Base-by-base conservation (phyloP, 139 green algal genomes). In the Chlorella sp. region DNA sequence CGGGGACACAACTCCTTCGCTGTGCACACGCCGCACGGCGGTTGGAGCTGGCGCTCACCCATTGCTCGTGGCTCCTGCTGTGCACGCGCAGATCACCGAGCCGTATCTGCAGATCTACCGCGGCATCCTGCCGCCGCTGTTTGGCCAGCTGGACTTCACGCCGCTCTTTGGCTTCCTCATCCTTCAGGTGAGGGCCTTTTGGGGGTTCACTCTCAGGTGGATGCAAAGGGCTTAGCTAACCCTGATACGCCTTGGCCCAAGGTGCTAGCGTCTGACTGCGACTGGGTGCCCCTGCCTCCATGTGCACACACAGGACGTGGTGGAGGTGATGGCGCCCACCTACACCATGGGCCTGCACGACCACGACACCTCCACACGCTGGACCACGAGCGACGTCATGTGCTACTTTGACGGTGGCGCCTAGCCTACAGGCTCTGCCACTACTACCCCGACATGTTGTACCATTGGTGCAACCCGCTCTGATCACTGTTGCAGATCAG, bases 71-170 rank as follows among this genome's bases (percentile, higher is more conserved):
- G 32, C 55, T 65, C 36, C n/a, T 67, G 31, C 50, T n/a, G n/a
- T 60, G 6, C 67, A 70, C 0, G 31, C 55, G 67, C 88, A 96
- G 89, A 89, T 97, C 70, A 98, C 94, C 10, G 94, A 98, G 86
- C 94, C 94, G 2, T 98, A 98, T 83, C 86, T 98, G 32, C 96
- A 97, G 82, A 87, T 98, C 73, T 98, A 97, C 86, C 87, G 89
- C 22, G 90, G 90, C 55, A 85, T 98, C 70, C 84, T 98, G 62
- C 94, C 94, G 6, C 94, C 94, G 2, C 81, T 98, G 61, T 90
- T 97, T 73, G 94, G 94, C 14, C 91, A 91, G 71, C 94, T 98
- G 74, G 94, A 98, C 83, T 93, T 98, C 81, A 98, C 94, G 10
- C 94, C 94, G 3, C 87, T 98, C 30, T 86, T 98, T 34, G 93